phyloP scores from a whole-genome alignment of 306 rosid species.

The Rosa persica region DNA sequence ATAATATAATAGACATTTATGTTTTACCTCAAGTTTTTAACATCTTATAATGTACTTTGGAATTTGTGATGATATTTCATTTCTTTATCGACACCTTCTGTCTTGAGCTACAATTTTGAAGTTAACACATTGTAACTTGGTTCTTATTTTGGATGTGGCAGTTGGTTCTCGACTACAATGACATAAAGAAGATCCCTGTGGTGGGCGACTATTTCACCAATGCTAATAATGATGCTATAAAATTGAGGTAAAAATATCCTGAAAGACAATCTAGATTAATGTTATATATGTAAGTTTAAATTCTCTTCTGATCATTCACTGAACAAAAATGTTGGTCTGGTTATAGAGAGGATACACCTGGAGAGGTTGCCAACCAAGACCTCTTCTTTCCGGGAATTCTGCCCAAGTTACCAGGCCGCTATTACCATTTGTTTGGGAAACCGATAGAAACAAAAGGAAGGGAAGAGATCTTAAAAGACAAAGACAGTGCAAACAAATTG shows the following conservation, averaged over 20 bases:
- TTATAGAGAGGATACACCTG: constrained; percentile 47
- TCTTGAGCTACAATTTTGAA: constrained; percentile 14
- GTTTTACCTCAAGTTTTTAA: neutral
- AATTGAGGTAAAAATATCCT: constrained; percentile 39
- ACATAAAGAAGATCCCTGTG: constrained; percentile 62
- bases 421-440: constrained; percentile 80
- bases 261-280: neutral
- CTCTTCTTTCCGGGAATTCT: constrained; percentile 40
- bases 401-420: constrained; percentile 85
- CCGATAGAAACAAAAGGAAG: constrained; percentile 73
- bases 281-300: neutral
- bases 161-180: constrained; percentile 73
- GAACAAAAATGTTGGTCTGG: neutral
- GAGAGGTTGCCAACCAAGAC: constrained; percentile 53
- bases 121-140: constrained; percentile 26
- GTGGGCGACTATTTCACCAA: constrained; percentile 40
- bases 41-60: neutral
- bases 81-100: neutral
- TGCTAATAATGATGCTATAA: constrained; percentile 21
- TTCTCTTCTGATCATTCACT: neutral
- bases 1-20: neutral
- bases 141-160: constrained; percentile 39
- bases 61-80: neutral
- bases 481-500: constrained; percentile 59
- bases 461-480: constrained; percentile 61